Evolutionary conservation across 2,329 filamentous ascomycete genomes (phyloP).

Genomic region (Tolypocladium cylindrosporum): DNA sequence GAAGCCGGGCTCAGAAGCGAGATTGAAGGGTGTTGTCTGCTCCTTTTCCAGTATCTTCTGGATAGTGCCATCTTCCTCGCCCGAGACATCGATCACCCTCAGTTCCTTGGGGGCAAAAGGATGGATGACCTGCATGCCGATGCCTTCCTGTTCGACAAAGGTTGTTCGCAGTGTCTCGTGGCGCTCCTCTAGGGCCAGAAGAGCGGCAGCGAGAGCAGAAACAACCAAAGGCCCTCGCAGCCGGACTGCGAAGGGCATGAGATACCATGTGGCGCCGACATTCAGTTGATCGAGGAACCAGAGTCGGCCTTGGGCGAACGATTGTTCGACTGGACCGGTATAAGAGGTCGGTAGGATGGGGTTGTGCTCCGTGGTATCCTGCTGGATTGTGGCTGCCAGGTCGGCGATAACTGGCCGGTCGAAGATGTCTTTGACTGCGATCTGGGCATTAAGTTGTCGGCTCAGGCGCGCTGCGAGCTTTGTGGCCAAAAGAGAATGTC

Average conservation of each 20-base stretch:
- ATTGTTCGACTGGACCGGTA: constrained; percentile 10
- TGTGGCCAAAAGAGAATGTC: too few species aligned
- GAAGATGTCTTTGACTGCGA: too few species aligned
- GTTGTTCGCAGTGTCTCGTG: constrained; percentile 12
- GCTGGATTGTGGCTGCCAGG: too few species aligned
- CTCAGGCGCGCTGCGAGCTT: too few species aligned
- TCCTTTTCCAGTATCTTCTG: constrained; percentile 2
- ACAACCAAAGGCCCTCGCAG: too few species aligned
- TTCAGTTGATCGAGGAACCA: constrained; percentile 13
- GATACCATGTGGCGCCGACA: constrained; percentile 8
- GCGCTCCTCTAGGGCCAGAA: constrained; percentile 7
- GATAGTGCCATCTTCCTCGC: not conserved
- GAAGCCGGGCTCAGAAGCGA: constrained; percentile 11
- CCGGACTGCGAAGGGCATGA: constrained; percentile 2
- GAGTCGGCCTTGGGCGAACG: constrained; percentile 8
- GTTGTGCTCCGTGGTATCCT: too few species aligned
- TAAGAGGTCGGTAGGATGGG: too few species aligned
- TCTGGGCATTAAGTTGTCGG: too few species aligned
- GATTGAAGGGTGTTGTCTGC: constrained; percentile 12
- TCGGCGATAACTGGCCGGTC: too few species aligned
- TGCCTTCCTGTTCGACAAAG: not conserved
- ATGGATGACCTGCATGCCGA: not conserved
- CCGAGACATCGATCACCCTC: not conserved
- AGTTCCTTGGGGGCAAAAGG: not conserved
- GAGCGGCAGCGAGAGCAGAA: too few species aligned